Percentiles rank a stretch among this genome's conserved stretches.
Evolutionary conservation across 148 eudicot species (phyloP).

Genomic region (Fagopyrum tataricum): DNA sequence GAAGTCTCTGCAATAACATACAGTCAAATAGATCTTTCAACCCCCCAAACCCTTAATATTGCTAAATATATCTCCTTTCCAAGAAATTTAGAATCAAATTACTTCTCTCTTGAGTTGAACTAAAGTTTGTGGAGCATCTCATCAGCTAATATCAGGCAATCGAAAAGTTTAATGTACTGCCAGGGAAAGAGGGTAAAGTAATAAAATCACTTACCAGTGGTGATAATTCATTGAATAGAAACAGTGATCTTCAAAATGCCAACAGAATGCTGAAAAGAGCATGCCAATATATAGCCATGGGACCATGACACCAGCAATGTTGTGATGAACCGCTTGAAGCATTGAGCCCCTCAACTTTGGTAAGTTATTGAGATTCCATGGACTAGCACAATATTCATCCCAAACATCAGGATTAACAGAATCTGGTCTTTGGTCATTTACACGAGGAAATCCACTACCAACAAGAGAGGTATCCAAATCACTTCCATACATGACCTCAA

Average conservation of each 20-base stretch:
- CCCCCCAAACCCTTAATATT: not conserved
- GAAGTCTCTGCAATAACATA: not conserved
- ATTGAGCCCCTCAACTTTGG: conserved; percentile 90
- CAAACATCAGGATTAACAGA: conserved; percentile 56
- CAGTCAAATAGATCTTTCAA: not conserved
- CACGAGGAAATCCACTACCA: conserved; percentile 96
- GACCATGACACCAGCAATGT: conserved; percentile 98
- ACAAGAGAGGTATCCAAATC: conserved; percentile 88
- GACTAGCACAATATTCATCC: conserved; percentile 77
- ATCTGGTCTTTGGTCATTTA: conserved; percentile 47
- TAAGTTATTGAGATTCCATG: conserved; percentile 97
- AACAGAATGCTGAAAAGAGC: conserved; percentile 98
- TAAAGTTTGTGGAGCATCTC: not conserved
- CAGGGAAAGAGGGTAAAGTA: conserved; percentile 2
- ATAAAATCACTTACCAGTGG: conserved; percentile 68
- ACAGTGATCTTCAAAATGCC: conserved; percentile 99
- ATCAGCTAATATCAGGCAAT: not conserved
- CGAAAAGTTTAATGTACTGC: not conserved
- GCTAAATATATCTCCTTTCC: not conserved
- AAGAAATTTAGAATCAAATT: not conserved
- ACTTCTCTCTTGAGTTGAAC: not conserved
- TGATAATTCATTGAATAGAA: conserved; percentile 98
- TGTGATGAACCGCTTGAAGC: conserved; percentile 90
- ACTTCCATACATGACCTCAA: conserved; percentile 98
- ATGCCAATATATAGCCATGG: conserved; percentile 98